Percentiles rank a stretch among this genome's conserved stretches.
These are phyloP conservation scores for Kwoniella sp. DNA, from an alignment of 768 basidiomycete genomes.

Conservation along the genomic window DNA sequence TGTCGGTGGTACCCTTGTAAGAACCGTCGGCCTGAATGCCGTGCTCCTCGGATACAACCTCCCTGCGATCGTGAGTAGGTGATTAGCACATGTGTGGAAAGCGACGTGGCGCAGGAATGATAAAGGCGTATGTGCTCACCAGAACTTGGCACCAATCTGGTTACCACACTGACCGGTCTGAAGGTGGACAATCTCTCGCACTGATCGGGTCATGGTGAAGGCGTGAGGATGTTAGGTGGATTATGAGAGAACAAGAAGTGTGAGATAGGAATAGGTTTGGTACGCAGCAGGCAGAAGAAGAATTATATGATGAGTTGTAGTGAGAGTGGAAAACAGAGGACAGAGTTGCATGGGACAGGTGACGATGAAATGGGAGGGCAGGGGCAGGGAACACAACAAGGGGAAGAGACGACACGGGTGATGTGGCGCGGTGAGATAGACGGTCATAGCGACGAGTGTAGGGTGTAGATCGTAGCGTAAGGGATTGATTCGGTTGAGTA, in stretches of 20 bases:
- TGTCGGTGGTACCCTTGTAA: conserved; percentile 90
- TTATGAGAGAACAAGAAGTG: neutral
- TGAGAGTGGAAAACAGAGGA: too few relatives aligned
- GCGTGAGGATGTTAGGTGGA: conserved; percentile 7
- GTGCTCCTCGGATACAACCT: conserved; percentile 97
- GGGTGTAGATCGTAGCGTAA: neutral
- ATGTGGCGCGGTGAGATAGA: too few relatives aligned
- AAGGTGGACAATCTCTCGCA: conserved; percentile 96
- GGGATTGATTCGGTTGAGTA: neutral
- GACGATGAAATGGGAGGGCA: too few relatives aligned
- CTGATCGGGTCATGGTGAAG: conserved; percentile 37
- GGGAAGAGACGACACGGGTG: too few relatives aligned
- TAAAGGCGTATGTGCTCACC: conserved; percentile 45
- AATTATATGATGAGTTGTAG: neutral
- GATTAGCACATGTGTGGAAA: neutral
- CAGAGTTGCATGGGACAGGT: too few relatives aligned
- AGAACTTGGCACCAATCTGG: conserved; percentile 79
- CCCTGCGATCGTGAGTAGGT: conserved; percentile 68
- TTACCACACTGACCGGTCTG: conserved; percentile 99
- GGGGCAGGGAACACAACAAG: too few relatives aligned
- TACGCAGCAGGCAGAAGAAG: neutral
- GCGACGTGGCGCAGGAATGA: neutral
- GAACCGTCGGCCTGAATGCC: conserved; percentile 88
- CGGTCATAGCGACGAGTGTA: neutral
- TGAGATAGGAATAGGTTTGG: neutral